These are phyloP conservation scores for Pythium volutum DNA, from an alignment of 352 stramenopile genomes.

Conservation along the genomic window DNA sequence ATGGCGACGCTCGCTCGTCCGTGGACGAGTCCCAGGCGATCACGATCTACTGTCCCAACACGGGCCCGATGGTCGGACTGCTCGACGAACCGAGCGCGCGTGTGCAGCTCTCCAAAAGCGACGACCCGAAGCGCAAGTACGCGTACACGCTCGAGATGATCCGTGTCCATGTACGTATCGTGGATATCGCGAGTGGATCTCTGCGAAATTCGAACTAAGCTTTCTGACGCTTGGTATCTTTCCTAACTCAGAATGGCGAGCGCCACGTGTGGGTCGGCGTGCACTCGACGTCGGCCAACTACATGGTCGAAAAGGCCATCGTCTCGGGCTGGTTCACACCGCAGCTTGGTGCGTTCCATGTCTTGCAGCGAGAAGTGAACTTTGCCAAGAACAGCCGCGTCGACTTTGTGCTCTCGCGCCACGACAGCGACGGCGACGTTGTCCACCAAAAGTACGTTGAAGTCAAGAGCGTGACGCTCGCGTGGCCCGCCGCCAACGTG, in stretches of 20 bases:
- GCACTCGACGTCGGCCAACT: constrained; percentile 73
- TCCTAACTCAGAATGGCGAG: constrained; percentile 51
- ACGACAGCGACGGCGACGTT: constrained; percentile 29
- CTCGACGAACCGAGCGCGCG: constrained; percentile 60
- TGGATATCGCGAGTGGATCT: no score
- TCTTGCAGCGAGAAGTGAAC: constrained; percentile 66
- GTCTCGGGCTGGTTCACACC: constrained; percentile 48
- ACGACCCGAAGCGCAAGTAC: constrained; percentile 80
- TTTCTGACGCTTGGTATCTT: no score
- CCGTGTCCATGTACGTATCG: constrained; percentile 68
- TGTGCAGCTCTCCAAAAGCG: constrained; percentile 76
- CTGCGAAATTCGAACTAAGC: no score
- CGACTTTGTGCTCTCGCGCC: constrained; percentile 70
- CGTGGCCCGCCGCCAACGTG: constrained; percentile 9
- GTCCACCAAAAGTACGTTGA: constrained; percentile 72
- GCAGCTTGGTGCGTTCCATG: constrained; percentile 53
- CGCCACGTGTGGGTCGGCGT: constrained; percentile 72
- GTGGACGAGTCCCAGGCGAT: constrained; percentile 32
- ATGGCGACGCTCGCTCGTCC: not conserved
- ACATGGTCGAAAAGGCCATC: constrained; percentile 74
- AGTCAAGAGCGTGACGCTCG: constrained; percentile 83
- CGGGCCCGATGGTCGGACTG: constrained; percentile 75
- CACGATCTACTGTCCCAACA: constrained; percentile 85
- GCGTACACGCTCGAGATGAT: constrained; percentile 85
- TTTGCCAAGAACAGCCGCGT: constrained; percentile 82